These are phyloP conservation scores for Coelastrella sp. DNA, from an alignment of 139 green algal genomes.

Conservation along the genomic window DNA sequence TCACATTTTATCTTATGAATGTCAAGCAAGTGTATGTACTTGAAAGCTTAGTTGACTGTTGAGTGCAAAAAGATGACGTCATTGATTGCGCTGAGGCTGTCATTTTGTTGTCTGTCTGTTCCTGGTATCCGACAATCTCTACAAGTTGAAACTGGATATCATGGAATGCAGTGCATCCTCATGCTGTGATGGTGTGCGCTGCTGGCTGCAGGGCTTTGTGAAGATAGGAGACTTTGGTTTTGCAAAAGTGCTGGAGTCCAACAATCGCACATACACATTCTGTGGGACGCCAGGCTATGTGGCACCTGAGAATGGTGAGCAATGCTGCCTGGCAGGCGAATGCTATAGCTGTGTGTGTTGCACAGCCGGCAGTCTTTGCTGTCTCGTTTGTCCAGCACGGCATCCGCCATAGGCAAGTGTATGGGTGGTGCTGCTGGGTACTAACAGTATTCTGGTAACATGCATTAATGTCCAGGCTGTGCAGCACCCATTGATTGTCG, in stretches of 20 bases:
- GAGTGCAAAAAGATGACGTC: too few relatives aligned
- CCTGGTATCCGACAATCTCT: too few relatives aligned
- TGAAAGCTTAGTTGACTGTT: too few relatives aligned
- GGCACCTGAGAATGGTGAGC: slow-evolving; percentile 87
- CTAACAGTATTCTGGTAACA: neutral
- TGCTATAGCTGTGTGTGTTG: too few relatives aligned
- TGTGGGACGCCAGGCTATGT: slow-evolving; percentile 98
- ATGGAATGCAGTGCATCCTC: too few relatives aligned
- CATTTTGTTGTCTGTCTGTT: too few relatives aligned
- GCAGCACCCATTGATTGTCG: neutral
- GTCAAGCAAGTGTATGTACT: too few relatives aligned
- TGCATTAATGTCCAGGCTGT: neutral
- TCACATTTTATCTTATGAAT: too few relatives aligned
- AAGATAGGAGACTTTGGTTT: slow-evolving; percentile 99
- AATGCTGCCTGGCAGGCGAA: too few relatives aligned
- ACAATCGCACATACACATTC: slow-evolving; percentile 95
- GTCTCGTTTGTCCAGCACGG: neutral
- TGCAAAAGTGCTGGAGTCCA: slow-evolving; percentile 90
- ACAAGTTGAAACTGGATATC: too few relatives aligned
- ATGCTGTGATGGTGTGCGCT: neutral
- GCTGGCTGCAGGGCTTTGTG: slow-evolving; percentile 75
- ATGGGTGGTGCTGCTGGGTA: neutral
- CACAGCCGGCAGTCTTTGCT: neutral
- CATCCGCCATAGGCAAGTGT: neutral
- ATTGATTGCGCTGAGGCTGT: too few relatives aligned